Evolutionary conservation across 1,284 basidiomycete species (phyloP), one percentile per base, ranked within the genome.

Genomic region (Sanghuangporus sanghuang): DNA sequence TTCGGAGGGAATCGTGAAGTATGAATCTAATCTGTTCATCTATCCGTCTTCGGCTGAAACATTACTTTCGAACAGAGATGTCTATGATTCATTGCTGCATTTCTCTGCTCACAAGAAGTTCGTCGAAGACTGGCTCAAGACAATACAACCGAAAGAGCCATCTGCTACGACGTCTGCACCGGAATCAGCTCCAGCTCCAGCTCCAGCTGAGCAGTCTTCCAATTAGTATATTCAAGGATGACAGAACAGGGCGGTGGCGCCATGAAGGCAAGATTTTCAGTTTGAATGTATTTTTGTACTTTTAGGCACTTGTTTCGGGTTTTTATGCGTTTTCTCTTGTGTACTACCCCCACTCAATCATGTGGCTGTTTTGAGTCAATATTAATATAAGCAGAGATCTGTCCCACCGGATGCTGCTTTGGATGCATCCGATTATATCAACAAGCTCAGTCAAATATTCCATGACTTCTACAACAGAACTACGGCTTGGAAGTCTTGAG

Each of bases 51-150:
- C 27, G 5, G 6, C 38, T 40, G 5, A 14, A 35, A 36, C 27
- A 18, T 50, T 8, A 42, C 14, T 21, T 21, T 5, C 5, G 63
- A 38, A 32, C 68, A 87, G 86, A 65, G 85, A 83, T 65, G 78
- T 77, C 4, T 70, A 83, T 46, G 83, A 83, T 65, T 76, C 83
- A 0, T 83, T 81, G 2, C 71, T 90, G 66, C 86, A 85, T 70
- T 88, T 79, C 69, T 78, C 74, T 21, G 85, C 82, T 0, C 90
- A 92, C 68, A 74, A 80, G 44, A 86, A 85, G 69, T 90, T 91
- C 67, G 85, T 90, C 11, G 78, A 82, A 55, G 84, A 84, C 69
- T 85, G 85, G 77, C 76, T 92, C 16, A 48, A 54, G 38, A 39
- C 27, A 6, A 23, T 11, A 12, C 16, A 61, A 38, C 38, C 38